Evolutionary conservation across 805 yeast species (phyloP), one percentile per base, ranked within the genome.

Genomic region (Candida caryicola): DNA sequence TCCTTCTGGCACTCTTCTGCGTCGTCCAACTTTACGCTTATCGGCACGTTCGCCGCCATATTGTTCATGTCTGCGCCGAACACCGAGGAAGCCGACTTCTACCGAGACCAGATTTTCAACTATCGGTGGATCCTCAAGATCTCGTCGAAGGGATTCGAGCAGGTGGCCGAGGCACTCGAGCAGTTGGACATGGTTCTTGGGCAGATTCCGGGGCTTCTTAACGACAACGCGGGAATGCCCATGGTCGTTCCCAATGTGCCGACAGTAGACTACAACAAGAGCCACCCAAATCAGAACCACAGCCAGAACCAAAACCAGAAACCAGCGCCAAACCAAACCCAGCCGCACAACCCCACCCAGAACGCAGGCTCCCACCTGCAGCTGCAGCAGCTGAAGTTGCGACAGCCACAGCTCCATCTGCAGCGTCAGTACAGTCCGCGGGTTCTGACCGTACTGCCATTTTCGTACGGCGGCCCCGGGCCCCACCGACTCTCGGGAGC

Each of bases 1-100:
- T 79, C 95, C 8, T 89, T 88, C 58, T 90, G 96, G 96, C 93
- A 86, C 60, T 77, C 89, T 1, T 78, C 89, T 1, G 77, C 95
- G 0, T 73, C 93, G 0, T 73, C 84, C 10, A 87, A 86, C 52
- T 78, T 90, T 46, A 79, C 95, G 5, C 62, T 86, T 26, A 86
- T 89, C 28, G 96, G 96, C 2, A 78, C 91, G 0, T 90, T 90
- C 70, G 95, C 96, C 0, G 82, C 95, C 0, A 66, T 90, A 9
- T 62, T 90, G 38, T 85, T 75, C 50, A 81, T 82, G 12, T 84
- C 96, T 0, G 58, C 71, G 6, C 52, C 74, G 0, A 45, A 51
- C 12, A 59, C 73, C 13, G 86, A 81, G 38, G 96, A 88, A 52
- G 74, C 83, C 0, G 67, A 66, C 29, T 67, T 74, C 33, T 87